Conservation (phyloP, 371 early-diverging fungal genomes). For the Mucor mucedo region DNA sequence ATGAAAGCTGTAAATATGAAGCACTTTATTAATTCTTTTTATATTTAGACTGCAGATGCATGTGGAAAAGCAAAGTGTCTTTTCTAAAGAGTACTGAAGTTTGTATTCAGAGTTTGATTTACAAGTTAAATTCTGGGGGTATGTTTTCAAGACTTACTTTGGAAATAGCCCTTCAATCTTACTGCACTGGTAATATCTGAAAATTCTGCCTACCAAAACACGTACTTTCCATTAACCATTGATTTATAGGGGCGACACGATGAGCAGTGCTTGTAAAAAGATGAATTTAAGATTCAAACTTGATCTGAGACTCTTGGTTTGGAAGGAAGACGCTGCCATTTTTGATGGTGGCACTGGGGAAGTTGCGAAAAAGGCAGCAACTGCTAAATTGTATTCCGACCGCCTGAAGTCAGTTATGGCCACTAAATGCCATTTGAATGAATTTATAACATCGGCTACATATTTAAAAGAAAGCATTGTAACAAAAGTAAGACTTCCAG, state of each 20-base stretch:
- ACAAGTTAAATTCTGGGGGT: constrained; percentile 21
- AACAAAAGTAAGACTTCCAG: constrained; percentile 6
- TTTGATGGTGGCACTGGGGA: constrained; percentile 15
- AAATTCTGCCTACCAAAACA: constrained; percentile 14
- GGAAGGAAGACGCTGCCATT: constrained; percentile 17
- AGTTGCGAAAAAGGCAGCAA: constrained; percentile 17
- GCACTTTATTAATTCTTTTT: constrained; percentile 2
- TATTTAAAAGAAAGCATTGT: constrained; percentile 18
- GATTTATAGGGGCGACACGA: constrained; percentile 25
- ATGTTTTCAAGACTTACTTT: constrained; percentile 15
- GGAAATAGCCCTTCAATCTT: constrained; percentile 17
- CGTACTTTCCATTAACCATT: constrained; percentile 15
- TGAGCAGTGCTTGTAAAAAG: constrained; percentile 21
- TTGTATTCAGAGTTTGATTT: constrained; percentile 26
- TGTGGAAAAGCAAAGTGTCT: constrained; percentile 23
- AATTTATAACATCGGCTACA: constrained; percentile 11
- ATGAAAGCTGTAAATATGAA: constrained; percentile 1
- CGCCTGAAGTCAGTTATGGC: constrained; percentile 13
- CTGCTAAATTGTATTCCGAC: constrained; percentile 8
- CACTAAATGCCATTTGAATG: constrained; percentile 27
- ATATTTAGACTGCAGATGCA: constrained; percentile 15
- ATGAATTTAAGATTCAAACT: constrained; percentile 17
- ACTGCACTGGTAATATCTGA: constrained; percentile 14
- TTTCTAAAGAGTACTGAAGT: constrained; percentile 17
- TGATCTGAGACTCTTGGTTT: constrained; percentile 16